Percentiles rank a stretch among this genome's conserved stretches.
Conservation (phyloP, 371 early-diverging fungal species). For the Haplosporangium sp. region DNA sequence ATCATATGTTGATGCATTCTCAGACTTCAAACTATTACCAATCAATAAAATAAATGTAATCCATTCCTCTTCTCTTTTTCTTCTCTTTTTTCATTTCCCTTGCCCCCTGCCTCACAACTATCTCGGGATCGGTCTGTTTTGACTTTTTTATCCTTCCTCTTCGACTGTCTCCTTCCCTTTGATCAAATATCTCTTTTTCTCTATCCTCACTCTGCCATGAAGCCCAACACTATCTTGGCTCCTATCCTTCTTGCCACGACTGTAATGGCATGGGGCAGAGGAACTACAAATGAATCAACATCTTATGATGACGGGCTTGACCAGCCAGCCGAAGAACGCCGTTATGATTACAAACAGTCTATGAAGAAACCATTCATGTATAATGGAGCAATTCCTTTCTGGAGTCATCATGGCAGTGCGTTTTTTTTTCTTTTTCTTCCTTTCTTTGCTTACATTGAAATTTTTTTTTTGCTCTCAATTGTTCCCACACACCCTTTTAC, state of each 20-base stretch:
- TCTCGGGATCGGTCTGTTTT: background rate
- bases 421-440: background rate
- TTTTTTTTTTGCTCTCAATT: background rate
- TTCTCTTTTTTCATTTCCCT: background rate
- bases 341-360: conserved; percentile 52
- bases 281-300: conserved; percentile 11
- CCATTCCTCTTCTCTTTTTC: background rate
- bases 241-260: conserved; percentile 29
- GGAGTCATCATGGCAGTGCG: conserved; percentile 44
- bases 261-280: conserved; percentile 15
- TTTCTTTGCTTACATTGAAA: background rate
- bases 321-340: conserved; percentile 22
- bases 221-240: conserved; percentile 24
- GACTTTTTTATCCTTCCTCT: conserved; percentile 1
- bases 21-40: too few relatives aligned
- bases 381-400: conserved; percentile 36
- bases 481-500: conserved; percentile 2
- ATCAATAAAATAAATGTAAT: background rate
- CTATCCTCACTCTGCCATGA: conserved; percentile 22
- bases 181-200: background rate
- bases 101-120: background rate
- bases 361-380: conserved; percentile 51
- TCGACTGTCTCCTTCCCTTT: background rate
- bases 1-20: too few relatives aligned
- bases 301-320: background rate